Evolutionary conservation across 176 grass and related monocot species (phyloP), one percentile per base, ranked within the genome.

Genomic region (Bothriochloa decipiens): DNA sequence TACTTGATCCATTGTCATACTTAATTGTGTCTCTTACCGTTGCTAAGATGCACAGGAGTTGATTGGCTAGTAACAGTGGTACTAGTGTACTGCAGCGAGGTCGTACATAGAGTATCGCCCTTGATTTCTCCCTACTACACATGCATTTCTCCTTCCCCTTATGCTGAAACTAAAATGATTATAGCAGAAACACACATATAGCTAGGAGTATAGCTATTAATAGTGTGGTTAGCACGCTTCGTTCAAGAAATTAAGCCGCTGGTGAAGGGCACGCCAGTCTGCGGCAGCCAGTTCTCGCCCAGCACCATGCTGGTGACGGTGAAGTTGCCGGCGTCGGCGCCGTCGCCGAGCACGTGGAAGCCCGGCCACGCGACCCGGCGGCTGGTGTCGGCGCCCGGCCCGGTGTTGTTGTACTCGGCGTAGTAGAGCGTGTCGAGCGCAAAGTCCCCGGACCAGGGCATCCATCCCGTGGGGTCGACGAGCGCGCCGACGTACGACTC

Each of bases 341-440:
- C 36, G 65, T 69, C 66, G 4, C 32, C 64, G 4, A 94, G 79
- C 7, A 94, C 87, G 17, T 91, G 92, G 81, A 68, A 94, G 3
- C 92, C 92, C 23, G 62, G 89, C 92, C 92, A 94, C 1, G 12
- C 10, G 5, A 94, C 89, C 20, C 89, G 87, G 11, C 80, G 66
- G 50, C 77, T 76, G 3, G 92, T 94, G 28, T 81, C 73, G 1
- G 92, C 87, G 2, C 92, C 89, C 0, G 92, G 87, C 0, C 92
- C 92, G 0, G 84, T 83, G 63, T 94, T 94, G 55, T 78, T 95
- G 85, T 91, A 97, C 86, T 97, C 95, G 11, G 90, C 95, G 29
- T 97, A 97, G 89, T 97, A 97, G 43, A 97, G 87, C 58, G 95
- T 95, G 80, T 91, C 90, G 36, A 97, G 83, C 18, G 95, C 92